phyloP scores from a whole-genome alignment of 805 yeast genomes.

The Candida berthetii region DNA sequence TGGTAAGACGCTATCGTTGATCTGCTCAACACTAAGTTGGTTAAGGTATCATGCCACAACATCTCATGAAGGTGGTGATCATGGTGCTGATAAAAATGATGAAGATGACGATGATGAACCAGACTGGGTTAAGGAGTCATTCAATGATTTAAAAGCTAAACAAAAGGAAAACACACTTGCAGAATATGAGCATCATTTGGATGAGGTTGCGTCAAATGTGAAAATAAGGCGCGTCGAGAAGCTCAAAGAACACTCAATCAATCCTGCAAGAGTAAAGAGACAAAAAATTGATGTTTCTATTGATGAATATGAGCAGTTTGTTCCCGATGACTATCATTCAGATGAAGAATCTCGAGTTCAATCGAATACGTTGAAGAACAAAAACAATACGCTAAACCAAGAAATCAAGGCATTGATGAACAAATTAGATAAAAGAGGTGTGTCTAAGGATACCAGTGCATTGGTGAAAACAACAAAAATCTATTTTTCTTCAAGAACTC shows the following conservation, averaged over 20 bases:
- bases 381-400: slow-evolving; percentile 27
- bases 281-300: slow-evolving; percentile 21
- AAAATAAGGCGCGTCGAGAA: slow-evolving; percentile 6
- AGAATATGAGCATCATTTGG: slow-evolving; percentile 30
- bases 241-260: slow-evolving; percentile 4
- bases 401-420: slow-evolving; percentile 46
- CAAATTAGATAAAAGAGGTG: slow-evolving; percentile 27
- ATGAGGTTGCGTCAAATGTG: slow-evolving; percentile 17
- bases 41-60: slow-evolving; percentile 42
- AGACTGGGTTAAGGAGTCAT: slow-evolving; percentile 53
- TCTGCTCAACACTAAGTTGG: slow-evolving; percentile 86
- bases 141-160: slow-evolving; percentile 20
- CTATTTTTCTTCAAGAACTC: slow-evolving; percentile 80
- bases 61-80: slow-evolving; percentile 17
- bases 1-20: slow-evolving; percentile 83
- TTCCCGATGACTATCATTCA: slow-evolving; percentile 32
- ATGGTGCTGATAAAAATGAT: slow-evolving; percentile 27
- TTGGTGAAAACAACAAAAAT: slow-evolving; percentile 39
- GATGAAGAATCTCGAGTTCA: slow-evolving; percentile 19
- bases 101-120: slow-evolving; percentile 51
- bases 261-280: slow-evolving; percentile 7
- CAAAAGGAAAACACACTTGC: slow-evolving; percentile 17
- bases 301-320: slow-evolving; percentile 30
- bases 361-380: slow-evolving; percentile 10
- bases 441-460: slow-evolving; percentile 11